Base-by-base conservation (phyloP, 2,329 filamentous ascomycete genomes). In the Calonectria montana region DNA sequence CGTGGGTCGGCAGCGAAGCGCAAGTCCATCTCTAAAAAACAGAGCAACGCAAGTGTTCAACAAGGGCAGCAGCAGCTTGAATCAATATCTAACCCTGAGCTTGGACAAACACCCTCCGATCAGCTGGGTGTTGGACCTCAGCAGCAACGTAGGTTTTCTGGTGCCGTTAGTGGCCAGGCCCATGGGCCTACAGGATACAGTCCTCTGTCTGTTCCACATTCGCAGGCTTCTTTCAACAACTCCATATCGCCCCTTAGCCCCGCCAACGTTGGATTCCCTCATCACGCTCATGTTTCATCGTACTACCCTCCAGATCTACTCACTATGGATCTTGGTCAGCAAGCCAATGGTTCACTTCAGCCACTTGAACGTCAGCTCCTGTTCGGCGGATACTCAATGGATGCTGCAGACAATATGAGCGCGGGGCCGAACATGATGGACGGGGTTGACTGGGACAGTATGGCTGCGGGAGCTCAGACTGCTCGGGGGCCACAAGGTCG, bases 281-380 rank as follows among this genome's bases (percentile, higher is more conserved):
- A 82, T 67, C 83, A 83, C 67, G 79, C 81, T 45, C 83, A 82
- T 47, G 83, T 81, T 47, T 82, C 79, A 45, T 78, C 80, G 29
- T 86, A 88, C 69, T 90, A 88, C 76, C 82, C 88, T 10, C 84
- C 86, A 62, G 86, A 91, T 78, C 80, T 92, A 43, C 85, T 91
- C n/a, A 81, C 85, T 6, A 82, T 90, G 73, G 86, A 86, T 4
- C 83, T 92, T 18, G 83, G 84, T 25, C 87, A 87, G 77, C 87
- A 86, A 69, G 82, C 83, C 23, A 84, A 86, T 70, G 85, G 84
- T 2, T 87, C 91, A 65, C 84, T 95, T 29, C 91, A 92, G 12
- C 91, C 94, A 72, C 88, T 96, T 16, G 93, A 96, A 77, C 88
- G 93, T 3, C 93, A 95, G 78, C 90, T 95, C 74, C 92, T 95